Evolutionary conservation across 192 early-diverging fungal species (phyloP), one percentile per base, ranked within the genome.

Genomic region (Lunasporangiospora selenospora): DNA sequence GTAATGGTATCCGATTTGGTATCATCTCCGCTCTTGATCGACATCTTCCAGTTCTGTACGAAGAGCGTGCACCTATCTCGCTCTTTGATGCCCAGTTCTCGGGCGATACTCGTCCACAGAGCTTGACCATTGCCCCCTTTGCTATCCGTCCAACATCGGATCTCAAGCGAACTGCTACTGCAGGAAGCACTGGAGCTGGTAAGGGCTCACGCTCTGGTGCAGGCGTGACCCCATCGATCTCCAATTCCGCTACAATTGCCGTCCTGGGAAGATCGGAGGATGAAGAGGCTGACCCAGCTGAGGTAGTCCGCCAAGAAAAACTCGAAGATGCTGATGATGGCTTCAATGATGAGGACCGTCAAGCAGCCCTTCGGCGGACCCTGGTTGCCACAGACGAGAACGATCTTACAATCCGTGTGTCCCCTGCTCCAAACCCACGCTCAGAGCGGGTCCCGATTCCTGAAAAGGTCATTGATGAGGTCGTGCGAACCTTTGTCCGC

Each of bases 1-100:
- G 80, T 42, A 86, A 86, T 58, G 84, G 84, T 30, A 83, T 86
- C 23, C 73, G 84, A 29, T 86, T 86, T 29, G 80, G 80, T 9
- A 81, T 86, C 36, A 67, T 83, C n/a, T 67, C 61, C 11, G 73
- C 77, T 1, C 46, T 83, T 1, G 53, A 62, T 31, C 65, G 84
- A 9, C 78, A 83, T 36, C 55, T 86, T 2, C 82, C 81, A 9
- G 82, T 83, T 15, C 29, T 80, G 2, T 86, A 79, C 31, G 84
- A 86, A 54, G 84, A 86, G 54, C 57, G 84, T 23, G 82, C 80
- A 3, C 58, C 82, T 13, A 86, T 86, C 40, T 86, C 84, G 1
- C 52, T 86, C 18, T 76, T 82, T 19, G 82, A 83, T 1, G 77
- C 80, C 5, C 84, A 79, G 49, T 52, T 67, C 44, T 41, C 53